phyloP scores from a whole-genome alignment of 306 rosid species.

The Albizia julibrissin region DNA sequence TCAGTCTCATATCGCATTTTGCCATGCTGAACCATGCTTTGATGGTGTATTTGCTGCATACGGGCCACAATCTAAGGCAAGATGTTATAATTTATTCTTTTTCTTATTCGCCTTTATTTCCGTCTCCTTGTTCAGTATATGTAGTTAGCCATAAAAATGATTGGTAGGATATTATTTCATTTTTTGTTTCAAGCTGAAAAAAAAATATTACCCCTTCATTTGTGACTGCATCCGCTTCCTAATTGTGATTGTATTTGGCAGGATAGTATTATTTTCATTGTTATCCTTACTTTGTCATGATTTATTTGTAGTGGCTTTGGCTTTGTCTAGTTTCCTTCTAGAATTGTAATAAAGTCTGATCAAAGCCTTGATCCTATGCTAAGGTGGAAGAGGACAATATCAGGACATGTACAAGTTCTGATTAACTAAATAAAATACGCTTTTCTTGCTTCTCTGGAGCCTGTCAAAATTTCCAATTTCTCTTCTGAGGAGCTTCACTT shows the following conservation, averaged over 20 bases:
- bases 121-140: not conserved
- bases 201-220: not conserved
- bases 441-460: not conserved
- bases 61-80: slow-evolving; percentile 51
- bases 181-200: not conserved
- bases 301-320: slow-evolving; percentile 13
- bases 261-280: not conserved
- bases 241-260: not conserved
- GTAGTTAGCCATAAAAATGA: not conserved
- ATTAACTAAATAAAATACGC: not conserved
- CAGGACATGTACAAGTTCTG: not conserved
- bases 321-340: not conserved
- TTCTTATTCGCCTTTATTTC: slow-evolving; percentile 8
- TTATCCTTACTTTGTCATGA: not conserved
- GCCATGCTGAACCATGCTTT: slow-evolving; percentile 51
- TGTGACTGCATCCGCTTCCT: not conserved
- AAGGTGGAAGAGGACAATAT: not conserved
- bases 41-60: slow-evolving; percentile 51
- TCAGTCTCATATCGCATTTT: slow-evolving; percentile 59
- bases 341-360: slow-evolving; percentile 4
- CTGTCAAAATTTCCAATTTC: not conserved
- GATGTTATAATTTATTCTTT: slow-evolving; percentile 3
- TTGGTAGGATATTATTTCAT: not conserved
- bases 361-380: not conserved
- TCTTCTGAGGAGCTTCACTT: not conserved